Evolutionary conservation across 1,284 basidiomycete genomes (phyloP).

Genomic region (Ustilago hordei): DNA sequence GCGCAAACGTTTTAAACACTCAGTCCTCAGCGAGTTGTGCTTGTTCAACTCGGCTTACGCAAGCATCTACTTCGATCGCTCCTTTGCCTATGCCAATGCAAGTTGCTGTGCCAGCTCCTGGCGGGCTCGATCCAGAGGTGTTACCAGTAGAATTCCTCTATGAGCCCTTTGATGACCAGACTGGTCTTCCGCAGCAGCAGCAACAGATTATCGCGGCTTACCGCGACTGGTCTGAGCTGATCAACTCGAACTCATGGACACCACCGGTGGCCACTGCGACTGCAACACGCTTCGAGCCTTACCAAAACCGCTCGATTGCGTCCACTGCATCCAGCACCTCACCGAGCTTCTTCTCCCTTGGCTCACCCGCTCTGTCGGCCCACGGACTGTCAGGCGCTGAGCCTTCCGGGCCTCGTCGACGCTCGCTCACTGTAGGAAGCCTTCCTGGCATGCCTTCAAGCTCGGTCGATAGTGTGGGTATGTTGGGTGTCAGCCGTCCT

Average conservation of each 20-base stretch:
- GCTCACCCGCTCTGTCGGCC: slow-evolving; percentile 1
- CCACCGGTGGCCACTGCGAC: not conserved
- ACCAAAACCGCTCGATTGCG: slow-evolving; percentile 18
- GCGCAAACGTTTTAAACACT: not conserved
- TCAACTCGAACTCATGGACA: not conserved
- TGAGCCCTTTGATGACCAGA: not conserved
- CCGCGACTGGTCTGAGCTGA: slow-evolving; percentile 3
- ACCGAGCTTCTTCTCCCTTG: not conserved
- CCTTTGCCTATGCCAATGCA: not conserved
- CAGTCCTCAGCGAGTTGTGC: not conserved
- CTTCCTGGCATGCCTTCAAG: slow-evolving; percentile 7
- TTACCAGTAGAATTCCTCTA: not conserved
- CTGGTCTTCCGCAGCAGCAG: slow-evolving; percentile 2
- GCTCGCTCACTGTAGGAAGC: slow-evolving; percentile 23
- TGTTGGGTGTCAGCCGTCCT: slow-evolving; percentile 7
- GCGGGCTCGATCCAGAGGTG: slow-evolving; percentile 21
- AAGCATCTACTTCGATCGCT: slow-evolving; percentile 1
- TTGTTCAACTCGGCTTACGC: slow-evolving; percentile 11
- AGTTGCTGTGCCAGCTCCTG: slow-evolving; percentile 16
- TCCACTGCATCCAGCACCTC: slow-evolving; percentile 17
- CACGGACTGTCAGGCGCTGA: not conserved
- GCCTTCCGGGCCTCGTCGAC: not conserved
- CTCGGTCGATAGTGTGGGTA: slow-evolving; percentile 21
- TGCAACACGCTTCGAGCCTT: slow-evolving; percentile 12
- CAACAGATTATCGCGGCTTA: not conserved